Evolutionary conservation across 2,329 filamentous ascomycete genomes (phyloP).

Genomic region (Rugonectria rugulosa): DNA sequence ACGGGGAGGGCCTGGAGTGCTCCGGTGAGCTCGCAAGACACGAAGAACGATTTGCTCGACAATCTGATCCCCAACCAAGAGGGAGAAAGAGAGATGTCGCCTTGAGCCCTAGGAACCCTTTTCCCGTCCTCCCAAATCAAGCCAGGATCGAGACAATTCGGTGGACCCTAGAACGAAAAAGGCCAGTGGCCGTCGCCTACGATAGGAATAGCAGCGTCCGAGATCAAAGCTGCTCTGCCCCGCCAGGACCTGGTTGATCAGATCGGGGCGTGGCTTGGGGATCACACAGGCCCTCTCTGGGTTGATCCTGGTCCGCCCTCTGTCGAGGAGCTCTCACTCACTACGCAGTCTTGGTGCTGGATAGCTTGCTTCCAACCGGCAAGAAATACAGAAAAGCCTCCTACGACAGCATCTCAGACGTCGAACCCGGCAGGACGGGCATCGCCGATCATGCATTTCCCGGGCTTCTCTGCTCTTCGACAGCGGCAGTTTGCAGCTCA

Average conservation of each 20-base stretch:
- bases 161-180: slow-evolving; percentile 5
- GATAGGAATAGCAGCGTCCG: slow-evolving; percentile 25
- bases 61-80: no score
- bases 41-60: not conserved
- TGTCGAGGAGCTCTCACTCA: not conserved
- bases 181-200: slow-evolving; percentile 6
- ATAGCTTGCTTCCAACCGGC: no score
- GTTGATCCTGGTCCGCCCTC: slow-evolving; percentile 29
- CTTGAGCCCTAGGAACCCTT: no score
- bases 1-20: no score
- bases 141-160: not conserved
- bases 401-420: slow-evolving; percentile 7
- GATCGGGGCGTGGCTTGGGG: slow-evolving; percentile 40
- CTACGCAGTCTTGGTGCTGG: no score
- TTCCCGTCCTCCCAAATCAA: not conserved
- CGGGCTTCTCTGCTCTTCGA: not conserved
- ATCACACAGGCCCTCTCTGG: slow-evolving; percentile 34
- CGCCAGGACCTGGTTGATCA: slow-evolving; percentile 32
- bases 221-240: slow-evolving; percentile 5
- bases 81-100: not conserved
- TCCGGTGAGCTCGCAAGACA: not conserved
- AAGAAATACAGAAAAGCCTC: not conserved
- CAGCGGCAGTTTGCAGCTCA: slow-evolving; percentile 1
- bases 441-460: slow-evolving; percentile 5
- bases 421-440: not conserved